phyloP scores from a whole-genome alignment of 2,329 filamentous ascomycete genomes.

The Akanthomyces dipterigenus region DNA sequence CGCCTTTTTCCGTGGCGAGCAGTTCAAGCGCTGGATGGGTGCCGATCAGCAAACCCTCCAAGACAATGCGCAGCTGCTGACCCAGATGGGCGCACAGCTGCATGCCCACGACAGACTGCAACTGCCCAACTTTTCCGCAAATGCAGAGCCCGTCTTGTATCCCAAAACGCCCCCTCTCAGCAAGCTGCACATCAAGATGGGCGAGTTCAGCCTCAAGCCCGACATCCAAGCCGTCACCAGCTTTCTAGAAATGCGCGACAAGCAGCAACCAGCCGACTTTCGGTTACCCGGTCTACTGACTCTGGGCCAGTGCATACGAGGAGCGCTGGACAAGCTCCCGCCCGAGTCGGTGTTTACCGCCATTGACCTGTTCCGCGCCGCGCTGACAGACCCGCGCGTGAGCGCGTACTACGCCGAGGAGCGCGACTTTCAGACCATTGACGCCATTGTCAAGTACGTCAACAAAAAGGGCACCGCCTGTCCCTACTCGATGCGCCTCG shows the following conservation, averaged over 20 bases:
- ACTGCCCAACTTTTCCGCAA: conserved; percentile 62
- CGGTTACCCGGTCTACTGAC: conserved; percentile 63
- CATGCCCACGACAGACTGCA: conserved; percentile 70
- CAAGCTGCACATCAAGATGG: conserved; percentile 77
- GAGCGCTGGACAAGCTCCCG: conserved; percentile 49
- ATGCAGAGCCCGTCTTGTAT: conserved; percentile 63
- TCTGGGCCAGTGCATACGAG: conserved; percentile 56
- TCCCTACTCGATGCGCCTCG: conserved; percentile 76
- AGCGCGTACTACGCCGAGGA: conserved; percentile 82
- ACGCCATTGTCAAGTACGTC: conserved; percentile 54
- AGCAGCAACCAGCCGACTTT: conserved; percentile 47
- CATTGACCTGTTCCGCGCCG: conserved; percentile 76
- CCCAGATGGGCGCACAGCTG: conserved; percentile 66
- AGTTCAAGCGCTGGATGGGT: conserved; percentile 75
- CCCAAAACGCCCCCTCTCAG: conserved; percentile 73
- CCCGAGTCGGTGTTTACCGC: conserved; percentile 67
- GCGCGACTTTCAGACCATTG: conserved; percentile 53
- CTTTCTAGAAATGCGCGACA: conserved; percentile 61
- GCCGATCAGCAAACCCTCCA: conserved; percentile 63
- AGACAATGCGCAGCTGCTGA: conserved; percentile 64
- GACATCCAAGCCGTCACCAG: conserved; percentile 57
- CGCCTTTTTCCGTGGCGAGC: conserved; percentile 69
- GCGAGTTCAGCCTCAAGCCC: conserved; percentile 42
- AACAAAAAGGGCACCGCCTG: conserved; percentile 45
- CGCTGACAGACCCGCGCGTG: conserved; percentile 69